These are phyloP conservation scores for Zymoseptoria ardabiliae DNA, from an alignment of 2,329 filamentous ascomycete species.

Conservation along the genomic window DNA sequence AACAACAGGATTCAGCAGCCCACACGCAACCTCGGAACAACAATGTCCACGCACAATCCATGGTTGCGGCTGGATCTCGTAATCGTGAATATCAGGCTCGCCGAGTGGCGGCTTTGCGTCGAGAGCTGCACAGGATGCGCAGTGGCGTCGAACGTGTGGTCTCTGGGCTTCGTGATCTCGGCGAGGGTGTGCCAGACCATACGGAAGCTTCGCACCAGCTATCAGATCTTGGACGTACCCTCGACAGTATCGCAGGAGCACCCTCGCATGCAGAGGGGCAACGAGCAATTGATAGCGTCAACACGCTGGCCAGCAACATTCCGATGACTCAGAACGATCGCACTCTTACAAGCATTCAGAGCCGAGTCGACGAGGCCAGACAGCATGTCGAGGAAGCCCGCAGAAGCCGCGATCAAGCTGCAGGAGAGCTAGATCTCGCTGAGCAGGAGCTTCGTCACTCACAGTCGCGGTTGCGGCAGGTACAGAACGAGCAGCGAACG, in stretches of 20 bases:
- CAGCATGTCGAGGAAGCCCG: conserved; percentile 27
- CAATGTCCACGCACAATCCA: conserved; percentile 23
- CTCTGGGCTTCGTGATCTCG: conserved; percentile 30
- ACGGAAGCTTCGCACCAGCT: conserved; percentile 24
- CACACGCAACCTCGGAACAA: not conserved
- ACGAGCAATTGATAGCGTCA: conserved; percentile 19
- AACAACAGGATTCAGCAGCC: not conserved
- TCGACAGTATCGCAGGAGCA: conserved; percentile 22
- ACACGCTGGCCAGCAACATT: conserved; percentile 10
- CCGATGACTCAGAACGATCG: conserved; percentile 18
- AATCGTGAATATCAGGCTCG: conserved; percentile 30
- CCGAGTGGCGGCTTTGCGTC: conserved; percentile 30
- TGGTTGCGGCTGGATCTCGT: conserved; percentile 22
- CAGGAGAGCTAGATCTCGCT: conserved; percentile 27
- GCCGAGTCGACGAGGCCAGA: conserved; percentile 26
- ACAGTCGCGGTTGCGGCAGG: conserved; percentile 25
- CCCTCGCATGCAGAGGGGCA: conserved; percentile 17
- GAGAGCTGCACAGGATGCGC: conserved; percentile 32
- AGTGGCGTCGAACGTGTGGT: conserved; percentile 33
- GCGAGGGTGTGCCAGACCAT: conserved; percentile 29
- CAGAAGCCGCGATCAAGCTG: conserved; percentile 27
- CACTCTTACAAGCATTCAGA: conserved; percentile 21
- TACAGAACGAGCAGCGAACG: conserved; percentile 30
- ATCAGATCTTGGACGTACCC: conserved; percentile 23
- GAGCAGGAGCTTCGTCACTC: conserved; percentile 28